Evolutionary conservation across 2,329 filamentous ascomycete species (phyloP).

Genomic region (Diaporthe citriasiana): DNA sequence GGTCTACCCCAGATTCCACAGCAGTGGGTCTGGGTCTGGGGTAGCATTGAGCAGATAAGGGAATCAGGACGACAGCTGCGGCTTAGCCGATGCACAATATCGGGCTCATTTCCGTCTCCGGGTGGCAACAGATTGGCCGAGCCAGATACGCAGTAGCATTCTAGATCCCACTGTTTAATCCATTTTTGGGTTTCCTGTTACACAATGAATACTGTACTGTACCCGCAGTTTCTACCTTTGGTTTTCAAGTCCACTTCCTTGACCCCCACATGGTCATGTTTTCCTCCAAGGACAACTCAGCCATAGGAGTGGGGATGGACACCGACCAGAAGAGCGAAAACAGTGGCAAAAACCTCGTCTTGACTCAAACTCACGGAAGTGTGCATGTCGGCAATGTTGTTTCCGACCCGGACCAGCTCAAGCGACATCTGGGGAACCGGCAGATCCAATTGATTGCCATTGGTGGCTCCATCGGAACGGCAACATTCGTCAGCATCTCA

Average conservation of each 20-base stretch:
- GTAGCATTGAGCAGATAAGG: not conserved
- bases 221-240: not conserved
- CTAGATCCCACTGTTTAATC: not conserved
- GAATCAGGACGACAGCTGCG: not conserved
- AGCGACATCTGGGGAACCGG: conserved; percentile 66
- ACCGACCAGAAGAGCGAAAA: conserved; percentile 13
- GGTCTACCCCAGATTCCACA: not conserved
- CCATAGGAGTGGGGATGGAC: conserved; percentile 11
- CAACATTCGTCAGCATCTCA: conserved; percentile 74
- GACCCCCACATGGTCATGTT: conserved; percentile 3
- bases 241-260: not conserved
- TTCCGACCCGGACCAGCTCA: conserved; percentile 49
- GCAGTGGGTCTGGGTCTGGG: not conserved
- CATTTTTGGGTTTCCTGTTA: not conserved
- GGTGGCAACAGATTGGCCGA: not conserved
- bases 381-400: conserved; percentile 18
- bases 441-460: conserved; percentile 72
- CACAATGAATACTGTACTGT: not conserved
- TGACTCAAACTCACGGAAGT: conserved; percentile 13
- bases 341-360: conserved; percentile 2
- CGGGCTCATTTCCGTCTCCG: conserved; percentile 10
- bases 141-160: conserved; percentile 19
- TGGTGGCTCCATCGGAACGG: conserved; percentile 70
- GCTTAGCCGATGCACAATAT: conserved; percentile 20
- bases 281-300: conserved; percentile 3